Evolutionary conservation across 2,329 filamentous ascomycete species (phyloP), one percentile per base, ranked within the genome.

Genomic region (Arthrobotrys musiformis): DNA sequence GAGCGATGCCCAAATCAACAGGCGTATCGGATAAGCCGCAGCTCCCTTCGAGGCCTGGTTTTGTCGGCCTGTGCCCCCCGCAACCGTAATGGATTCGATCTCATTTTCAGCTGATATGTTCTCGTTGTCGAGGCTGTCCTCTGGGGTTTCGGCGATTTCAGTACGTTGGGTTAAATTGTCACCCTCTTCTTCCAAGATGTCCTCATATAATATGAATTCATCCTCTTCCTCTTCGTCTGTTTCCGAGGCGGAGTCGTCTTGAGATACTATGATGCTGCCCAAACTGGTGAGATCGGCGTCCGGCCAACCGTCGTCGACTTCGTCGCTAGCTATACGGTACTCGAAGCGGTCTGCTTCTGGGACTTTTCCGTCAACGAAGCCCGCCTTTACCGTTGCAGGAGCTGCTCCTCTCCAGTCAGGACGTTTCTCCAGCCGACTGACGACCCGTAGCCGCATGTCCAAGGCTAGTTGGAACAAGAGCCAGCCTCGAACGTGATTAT

Each of bases 381-480:
- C 70, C 19, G 44, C 9, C 5, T n/a, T 9, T 8, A 75, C 5
- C 1, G n/a, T 9, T 0, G 7, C 24, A 11, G 70, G 70, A 30
- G 69, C 22, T 4, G 4, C 22, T 1, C 60, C 19, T 8, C 30
- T 40, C 70, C 70, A 67, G 9, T 30, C 8, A 1, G 37, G 26
- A 1, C 52, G n/a, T n/a, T 58, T 52, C 37, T 37, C 33, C 28
- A 15, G n/a, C 7, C n/a, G 22, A 1, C 15, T 3, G 13, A 40
- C 26, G 11, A 58, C 26, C 1, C 44, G 48, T 0, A 9, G 2
- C 17, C 48, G 60, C 17, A 73, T 24, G 4, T 17, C 19, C 3
- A 73, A 22, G 1, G 28, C 46, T 1, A 73, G 33, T 8, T 73
- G 60, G 19, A 66, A 73, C 1, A 66, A n/a, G 2, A 73, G 26